These are phyloP conservation scores for Chamaecyparis obtusa DNA, from an alignment of 75 land plant genomes.

Conservation along the genomic window DNA sequence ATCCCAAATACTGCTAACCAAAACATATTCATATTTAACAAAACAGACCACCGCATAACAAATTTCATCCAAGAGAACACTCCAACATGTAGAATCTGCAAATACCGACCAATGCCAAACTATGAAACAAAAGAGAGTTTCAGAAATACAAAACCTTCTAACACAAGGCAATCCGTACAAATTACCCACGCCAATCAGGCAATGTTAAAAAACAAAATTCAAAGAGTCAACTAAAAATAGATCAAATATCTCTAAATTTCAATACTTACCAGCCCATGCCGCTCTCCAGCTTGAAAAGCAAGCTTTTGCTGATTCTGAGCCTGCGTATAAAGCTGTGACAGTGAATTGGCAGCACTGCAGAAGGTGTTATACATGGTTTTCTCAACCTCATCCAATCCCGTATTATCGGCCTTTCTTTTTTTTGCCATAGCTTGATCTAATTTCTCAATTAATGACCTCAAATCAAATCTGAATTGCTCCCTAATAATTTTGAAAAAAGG, in stretches of 20 bases:
- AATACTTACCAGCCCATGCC: slow-evolving; percentile 57
- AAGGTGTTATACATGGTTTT: slow-evolving; percentile 70
- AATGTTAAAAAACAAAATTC: background rate
- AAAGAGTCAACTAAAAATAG: background rate
- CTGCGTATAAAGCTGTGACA: slow-evolving; percentile 82
- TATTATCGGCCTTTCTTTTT: slow-evolving; percentile 76
- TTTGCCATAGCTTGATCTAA: slow-evolving; percentile 46
- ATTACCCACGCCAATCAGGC: background rate
- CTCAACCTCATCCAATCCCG: slow-evolving; percentile 79
- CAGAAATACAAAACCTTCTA: background rate
- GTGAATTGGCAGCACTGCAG: slow-evolving; percentile 82
- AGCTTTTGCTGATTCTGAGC: slow-evolving; percentile 80
- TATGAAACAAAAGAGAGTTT: background rate
- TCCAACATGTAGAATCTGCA: background rate
- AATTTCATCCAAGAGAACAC: background rate
- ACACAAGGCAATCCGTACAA: background rate
- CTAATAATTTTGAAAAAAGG: background rate
- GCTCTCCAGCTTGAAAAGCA: slow-evolving; percentile 81
- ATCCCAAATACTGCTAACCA: background rate
- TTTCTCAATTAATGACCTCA: background rate
- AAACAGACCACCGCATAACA: background rate
- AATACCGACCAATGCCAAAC: background rate
- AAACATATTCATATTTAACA: background rate
- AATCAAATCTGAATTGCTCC: background rate
- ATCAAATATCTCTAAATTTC: background rate